Evolutionary conservation across 2,329 filamentous ascomycete species (phyloP).

Genomic region (Dactylellina parvicollis): DNA sequence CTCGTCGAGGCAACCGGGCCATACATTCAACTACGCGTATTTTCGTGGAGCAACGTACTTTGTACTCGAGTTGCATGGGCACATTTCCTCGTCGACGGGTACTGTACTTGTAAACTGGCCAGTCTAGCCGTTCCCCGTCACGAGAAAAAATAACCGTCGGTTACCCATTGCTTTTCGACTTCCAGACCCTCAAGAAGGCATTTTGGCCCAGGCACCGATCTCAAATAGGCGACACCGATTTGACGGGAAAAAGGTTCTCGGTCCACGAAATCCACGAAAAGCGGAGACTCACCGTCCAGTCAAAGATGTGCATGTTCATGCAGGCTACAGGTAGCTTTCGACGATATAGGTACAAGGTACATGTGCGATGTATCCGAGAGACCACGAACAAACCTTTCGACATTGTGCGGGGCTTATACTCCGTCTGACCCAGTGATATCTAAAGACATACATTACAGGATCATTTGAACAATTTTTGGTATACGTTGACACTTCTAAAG

Average conservation of each 20-base stretch:
- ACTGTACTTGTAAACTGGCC: background rate
- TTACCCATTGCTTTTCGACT: slow-evolving; percentile 20
- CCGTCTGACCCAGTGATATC: slow-evolving; percentile 17
- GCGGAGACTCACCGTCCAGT: slow-evolving; percentile 26
- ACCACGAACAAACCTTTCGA: background rate
- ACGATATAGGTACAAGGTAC: background rate
- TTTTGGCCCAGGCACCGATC: slow-evolving; percentile 40
- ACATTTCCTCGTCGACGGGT: background rate
- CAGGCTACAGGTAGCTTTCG: too few relatives aligned
- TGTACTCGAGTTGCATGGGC: slow-evolving; percentile 21
- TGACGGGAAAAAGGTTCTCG: slow-evolving; percentile 18
- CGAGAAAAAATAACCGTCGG: slow-evolving; percentile 17
- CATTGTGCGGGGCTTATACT: slow-evolving; percentile 27
- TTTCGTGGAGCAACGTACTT: slow-evolving; percentile 6
- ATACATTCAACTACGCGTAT: slow-evolving; percentile 1
- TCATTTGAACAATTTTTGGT: slow-evolving; percentile 2
- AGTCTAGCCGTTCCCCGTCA: slow-evolving; percentile 23
- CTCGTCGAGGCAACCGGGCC: slow-evolving; percentile 1
- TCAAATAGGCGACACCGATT: slow-evolving; percentile 37
- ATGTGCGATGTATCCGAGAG: background rate
- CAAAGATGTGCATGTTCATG: too few relatives aligned
- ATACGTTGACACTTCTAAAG: background rate
- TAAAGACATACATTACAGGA: slow-evolving; percentile 7
- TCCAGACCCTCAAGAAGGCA: slow-evolving; percentile 19
- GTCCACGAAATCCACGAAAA: slow-evolving; percentile 16